These are phyloP conservation scores for Metahyphopichia silvanorum DNA, from an alignment of 805 yeast species.

Conservation along the genomic window DNA sequence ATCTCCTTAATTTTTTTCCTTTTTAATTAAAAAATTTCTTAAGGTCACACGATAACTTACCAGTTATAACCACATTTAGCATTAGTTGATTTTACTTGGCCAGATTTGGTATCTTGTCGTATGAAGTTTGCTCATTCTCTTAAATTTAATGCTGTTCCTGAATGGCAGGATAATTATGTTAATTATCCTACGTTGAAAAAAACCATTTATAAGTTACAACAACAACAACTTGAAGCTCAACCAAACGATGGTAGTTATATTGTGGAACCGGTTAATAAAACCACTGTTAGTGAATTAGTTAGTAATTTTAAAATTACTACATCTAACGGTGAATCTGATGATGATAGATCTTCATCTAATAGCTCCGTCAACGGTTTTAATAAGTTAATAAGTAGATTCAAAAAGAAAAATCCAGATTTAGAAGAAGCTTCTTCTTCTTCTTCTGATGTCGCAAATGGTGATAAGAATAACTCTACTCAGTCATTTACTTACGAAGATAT, in stretches of 20 bases:
- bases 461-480: slow-evolving; percentile 8
- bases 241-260: slow-evolving; percentile 23
- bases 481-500: slow-evolving; percentile 15
- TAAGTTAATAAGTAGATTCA: slow-evolving; percentile 6
- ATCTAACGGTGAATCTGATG: not conserved
- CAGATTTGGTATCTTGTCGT: too few relatives aligned
- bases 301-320: too few relatives aligned
- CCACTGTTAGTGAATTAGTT: slow-evolving; percentile 27
- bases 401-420: slow-evolving; percentile 1
- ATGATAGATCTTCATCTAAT: not conserved
- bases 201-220: slow-evolving; percentile 52
- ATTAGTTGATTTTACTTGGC: too few relatives aligned
- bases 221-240: slow-evolving; percentile 24
- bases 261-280: slow-evolving; percentile 13
- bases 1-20: too few relatives aligned
- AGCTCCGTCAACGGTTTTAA: slow-evolving; percentile 1
- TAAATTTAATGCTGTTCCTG: slow-evolving; percentile 53
- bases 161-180: slow-evolving; percentile 47
- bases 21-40: too few relatives aligned
- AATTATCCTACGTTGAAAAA: slow-evolving; percentile 52
- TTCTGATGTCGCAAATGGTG: slow-evolving; percentile 5
- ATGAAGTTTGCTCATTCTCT: slow-evolving; percentile 52
- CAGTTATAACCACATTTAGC: too few relatives aligned
- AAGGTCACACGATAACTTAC: too few relatives aligned
- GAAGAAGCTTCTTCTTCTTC: not conserved